These are phyloP conservation scores for Fusarium brachygibbosum DNA, from an alignment of 2,329 filamentous ascomycete genomes.

Conservation along the genomic window DNA sequence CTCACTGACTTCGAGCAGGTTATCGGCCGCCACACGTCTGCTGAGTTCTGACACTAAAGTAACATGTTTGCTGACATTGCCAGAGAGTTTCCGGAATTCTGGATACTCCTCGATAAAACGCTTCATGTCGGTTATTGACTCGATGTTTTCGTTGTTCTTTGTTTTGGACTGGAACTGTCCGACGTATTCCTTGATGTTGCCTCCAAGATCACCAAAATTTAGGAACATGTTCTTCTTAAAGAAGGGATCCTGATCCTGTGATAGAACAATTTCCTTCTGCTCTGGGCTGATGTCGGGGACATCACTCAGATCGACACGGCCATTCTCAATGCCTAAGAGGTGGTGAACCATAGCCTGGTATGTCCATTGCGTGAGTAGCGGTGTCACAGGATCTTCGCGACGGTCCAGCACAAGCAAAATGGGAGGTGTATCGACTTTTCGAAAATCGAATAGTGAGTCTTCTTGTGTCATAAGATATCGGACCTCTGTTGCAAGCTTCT, in stretches of 20 bases:
- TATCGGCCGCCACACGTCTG: constrained; percentile 86
- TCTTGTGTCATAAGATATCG: constrained; percentile 95
- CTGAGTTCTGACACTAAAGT: constrained; percentile 95
- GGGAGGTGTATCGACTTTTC: constrained; percentile 93
- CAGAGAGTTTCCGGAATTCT: constrained; percentile 95
- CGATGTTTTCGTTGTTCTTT: constrained; percentile 95
- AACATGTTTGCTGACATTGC: constrained; percentile 98
- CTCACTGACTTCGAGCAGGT: constrained; percentile 94
- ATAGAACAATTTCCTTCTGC: constrained; percentile 92
- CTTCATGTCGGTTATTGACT: constrained; percentile 99
- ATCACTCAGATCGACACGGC: constrained; percentile 88
- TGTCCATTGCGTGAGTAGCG: constrained; percentile 96
- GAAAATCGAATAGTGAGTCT: constrained; percentile 95
- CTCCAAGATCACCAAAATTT: constrained; percentile 95
- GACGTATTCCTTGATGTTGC: constrained; percentile 98
- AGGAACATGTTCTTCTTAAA: constrained; percentile 99
- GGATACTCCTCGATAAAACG: constrained; percentile 99
- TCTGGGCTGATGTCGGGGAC: constrained; percentile 88
- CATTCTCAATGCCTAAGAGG: constrained; percentile 91
- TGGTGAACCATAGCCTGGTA: constrained; percentile 99
- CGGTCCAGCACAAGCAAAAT: constrained; percentile 92
- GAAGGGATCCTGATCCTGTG: constrained; percentile 97
- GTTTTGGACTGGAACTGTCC: constrained; percentile 98
- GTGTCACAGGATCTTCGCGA: constrained; percentile 94
- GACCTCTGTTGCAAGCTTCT: constrained; percentile 93